Base-by-base conservation (phyloP, 2,329 filamentous ascomycete genomes). In the Delphinella strobiligena region DNA sequence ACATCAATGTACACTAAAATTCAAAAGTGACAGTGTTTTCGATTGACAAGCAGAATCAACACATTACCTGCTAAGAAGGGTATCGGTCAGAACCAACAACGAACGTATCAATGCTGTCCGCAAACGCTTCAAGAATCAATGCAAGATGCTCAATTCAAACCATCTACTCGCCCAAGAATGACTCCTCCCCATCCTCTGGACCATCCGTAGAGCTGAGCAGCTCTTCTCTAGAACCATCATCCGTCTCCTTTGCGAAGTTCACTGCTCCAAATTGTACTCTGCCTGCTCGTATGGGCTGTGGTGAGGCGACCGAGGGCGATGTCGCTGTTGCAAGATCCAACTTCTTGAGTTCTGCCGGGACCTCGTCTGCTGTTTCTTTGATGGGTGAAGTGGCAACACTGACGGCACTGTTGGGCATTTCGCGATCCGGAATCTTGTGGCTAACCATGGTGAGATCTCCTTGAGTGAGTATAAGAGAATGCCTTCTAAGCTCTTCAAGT, bases 401-500 rank as follows among this genome's bases (percentile, higher is more conserved):
- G 31, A n/a, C 15, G 31, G 40, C 18, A 15, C 37, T 24, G 19
- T 38, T 18, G 7, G 54, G 54, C 56, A 60, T 58, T 14, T 50
- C 38, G n/a, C 57, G 49, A 7, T 47, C 45, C 4, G 54, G 49
- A 2, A 57, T 36, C 12, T 44, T 43, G 34, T 49, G 49, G 12
- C 41, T 44, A 4, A 52, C 53, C n/a, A 56, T 30, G 27, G 51
- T 51, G 29, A 59, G 45, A 22, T 57, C 51, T 19, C 43, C 40
- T 1, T 53, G 50, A 8, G 46, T 49, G 19, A 61, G 48, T 36
- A 59, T 45, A 14, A 68, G 51, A 2, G 66, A 69, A 27, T 58
- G 62, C 18, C 63, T 58, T 32, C 66, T 61, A 9, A 70, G 59
- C 44, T 64, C 50, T 43, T 69, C 66, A 43, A 70, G 64, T 49